These are phyloP conservation scores for Trapa incisa DNA, from an alignment of 345 rosid genomes.

Conservation along the genomic window DNA sequence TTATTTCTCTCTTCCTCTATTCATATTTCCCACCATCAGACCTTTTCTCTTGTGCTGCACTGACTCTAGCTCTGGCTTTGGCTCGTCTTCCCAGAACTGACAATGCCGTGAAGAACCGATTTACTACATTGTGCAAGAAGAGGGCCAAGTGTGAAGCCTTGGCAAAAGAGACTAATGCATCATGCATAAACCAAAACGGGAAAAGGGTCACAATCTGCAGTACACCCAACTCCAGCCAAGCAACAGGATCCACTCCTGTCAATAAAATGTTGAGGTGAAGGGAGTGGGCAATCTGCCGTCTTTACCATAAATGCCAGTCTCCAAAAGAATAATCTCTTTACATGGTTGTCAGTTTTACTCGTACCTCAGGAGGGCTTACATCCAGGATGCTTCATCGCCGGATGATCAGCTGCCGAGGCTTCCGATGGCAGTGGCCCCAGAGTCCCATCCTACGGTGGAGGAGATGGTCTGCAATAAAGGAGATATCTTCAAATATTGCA, in stretches of 20 bases:
- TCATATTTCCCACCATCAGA: neutral
- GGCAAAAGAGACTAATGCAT: conserved; percentile 52
- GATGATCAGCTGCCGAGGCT: conserved; percentile 52
- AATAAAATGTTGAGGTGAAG: conserved; percentile 49
- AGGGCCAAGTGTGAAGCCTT: conserved; percentile 90
- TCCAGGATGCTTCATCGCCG: conserved; percentile 29
- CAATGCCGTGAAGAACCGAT: conserved; percentile 95
- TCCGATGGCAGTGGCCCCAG: conserved; percentile 55
- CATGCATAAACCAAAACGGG: conserved; percentile 46
- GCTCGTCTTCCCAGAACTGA: conserved; percentile 53
- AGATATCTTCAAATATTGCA: conserved; percentile 33
- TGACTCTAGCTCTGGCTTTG: neutral
- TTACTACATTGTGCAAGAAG: conserved; percentile 90
- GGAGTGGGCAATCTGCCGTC: neutral
- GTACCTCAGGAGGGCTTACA: conserved; percentile 53
- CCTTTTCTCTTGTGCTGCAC: neutral
- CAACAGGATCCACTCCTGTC: conserved; percentile 27
- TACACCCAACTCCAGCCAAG: conserved; percentile 28
- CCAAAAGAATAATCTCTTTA: neutral
- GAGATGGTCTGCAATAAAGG: conserved; percentile 30
- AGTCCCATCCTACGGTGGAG: conserved; percentile 21
- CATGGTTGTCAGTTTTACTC: neutral
- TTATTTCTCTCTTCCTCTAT: neutral
- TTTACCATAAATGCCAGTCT: neutral
- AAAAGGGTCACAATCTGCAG: conserved; percentile 49